Conservation (phyloP, 2,329 filamentous ascomycete genomes). For the Microdochium bolleyi region DNA sequence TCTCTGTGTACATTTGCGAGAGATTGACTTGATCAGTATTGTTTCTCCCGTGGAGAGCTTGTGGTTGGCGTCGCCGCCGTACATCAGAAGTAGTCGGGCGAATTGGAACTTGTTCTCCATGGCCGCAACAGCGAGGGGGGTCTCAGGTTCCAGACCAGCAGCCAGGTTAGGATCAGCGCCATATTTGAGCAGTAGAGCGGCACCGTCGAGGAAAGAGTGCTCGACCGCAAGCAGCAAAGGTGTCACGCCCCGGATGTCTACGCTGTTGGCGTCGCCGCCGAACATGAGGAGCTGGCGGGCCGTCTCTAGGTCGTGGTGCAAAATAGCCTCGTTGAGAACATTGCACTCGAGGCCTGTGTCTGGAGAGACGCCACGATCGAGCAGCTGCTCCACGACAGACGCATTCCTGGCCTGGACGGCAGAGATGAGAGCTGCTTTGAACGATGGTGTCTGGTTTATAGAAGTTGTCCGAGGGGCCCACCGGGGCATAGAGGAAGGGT, state of each 20-base stretch:
- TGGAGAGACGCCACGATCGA: constrained; percentile 48
- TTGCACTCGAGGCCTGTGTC: constrained; percentile 36
- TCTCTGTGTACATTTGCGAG: constrained; percentile 44
- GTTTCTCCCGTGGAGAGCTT: constrained; percentile 50
- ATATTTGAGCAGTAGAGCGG: constrained; percentile 55
- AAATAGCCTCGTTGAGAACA: constrained; percentile 44
- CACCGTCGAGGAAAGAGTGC: constrained; percentile 45
- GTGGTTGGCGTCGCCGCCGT: constrained; percentile 50
- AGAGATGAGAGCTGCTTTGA: constrained; percentile 39
- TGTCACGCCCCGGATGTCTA: constrained; percentile 38
- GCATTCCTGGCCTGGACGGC: constrained; percentile 51
- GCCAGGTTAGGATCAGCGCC: constrained; percentile 50
- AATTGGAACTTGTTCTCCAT: constrained; percentile 46
- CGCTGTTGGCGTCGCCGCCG: constrained; percentile 46
- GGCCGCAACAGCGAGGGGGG: constrained; percentile 43
- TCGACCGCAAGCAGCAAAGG: constrained; percentile 44
- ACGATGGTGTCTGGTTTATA: constrained; percentile 31
- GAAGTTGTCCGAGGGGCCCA: constrained; percentile 38
- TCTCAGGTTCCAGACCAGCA: constrained; percentile 41
- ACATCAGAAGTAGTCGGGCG: constrained; percentile 50
- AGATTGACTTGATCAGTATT: constrained; percentile 51
- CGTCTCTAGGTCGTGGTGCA: constrained; percentile 41
- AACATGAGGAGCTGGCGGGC: constrained; percentile 48
- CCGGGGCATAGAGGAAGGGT: constrained; percentile 41
- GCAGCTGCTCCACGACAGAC: constrained; percentile 46